Conservation (phyloP, 805 yeast genomes). For the Osmozyma mogii region DNA sequence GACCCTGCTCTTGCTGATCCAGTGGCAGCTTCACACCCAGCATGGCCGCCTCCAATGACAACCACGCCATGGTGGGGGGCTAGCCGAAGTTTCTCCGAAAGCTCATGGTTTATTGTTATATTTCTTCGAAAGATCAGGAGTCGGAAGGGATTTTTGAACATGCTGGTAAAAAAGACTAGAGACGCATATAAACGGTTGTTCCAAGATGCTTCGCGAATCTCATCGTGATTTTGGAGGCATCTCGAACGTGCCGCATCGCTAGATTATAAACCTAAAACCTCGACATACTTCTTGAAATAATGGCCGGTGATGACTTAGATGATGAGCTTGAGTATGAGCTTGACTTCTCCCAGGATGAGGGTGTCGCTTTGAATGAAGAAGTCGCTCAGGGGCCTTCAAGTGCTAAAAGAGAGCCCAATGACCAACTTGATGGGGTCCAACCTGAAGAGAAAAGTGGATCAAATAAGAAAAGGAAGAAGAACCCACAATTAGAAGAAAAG, state of each 20-base stretch:
- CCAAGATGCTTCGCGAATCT: too few species aligned
- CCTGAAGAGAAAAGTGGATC: constrained; percentile 3
- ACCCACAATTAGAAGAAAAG: constrained; percentile 49
- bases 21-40: constrained; percentile 96
- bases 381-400: constrained; percentile 7
- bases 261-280: too few species aligned
- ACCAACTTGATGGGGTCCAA: constrained; percentile 18
- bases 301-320: constrained; percentile 55
- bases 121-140: too few species aligned
- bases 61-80: constrained; percentile 53
- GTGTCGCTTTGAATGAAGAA: constrained; percentile 1
- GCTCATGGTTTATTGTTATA: too few species aligned
- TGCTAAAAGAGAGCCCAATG: constrained; percentile 23
- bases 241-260: too few species aligned
- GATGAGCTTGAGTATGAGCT: constrained; percentile 65
- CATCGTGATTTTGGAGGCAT: too few species aligned
- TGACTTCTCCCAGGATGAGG: constrained; percentile 22
- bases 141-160: too few species aligned
- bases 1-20: constrained; percentile 86
- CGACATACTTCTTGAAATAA: too few species aligned
- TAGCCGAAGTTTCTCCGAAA: constrained; percentile 13
- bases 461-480: constrained; percentile 16
- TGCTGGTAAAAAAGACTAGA: too few species aligned
- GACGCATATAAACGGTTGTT: too few species aligned
- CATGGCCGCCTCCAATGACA: constrained; percentile 97